Conservation (phyloP, 2,329 filamentous ascomycete genomes). For the Lachnellula hyalina region DNA sequence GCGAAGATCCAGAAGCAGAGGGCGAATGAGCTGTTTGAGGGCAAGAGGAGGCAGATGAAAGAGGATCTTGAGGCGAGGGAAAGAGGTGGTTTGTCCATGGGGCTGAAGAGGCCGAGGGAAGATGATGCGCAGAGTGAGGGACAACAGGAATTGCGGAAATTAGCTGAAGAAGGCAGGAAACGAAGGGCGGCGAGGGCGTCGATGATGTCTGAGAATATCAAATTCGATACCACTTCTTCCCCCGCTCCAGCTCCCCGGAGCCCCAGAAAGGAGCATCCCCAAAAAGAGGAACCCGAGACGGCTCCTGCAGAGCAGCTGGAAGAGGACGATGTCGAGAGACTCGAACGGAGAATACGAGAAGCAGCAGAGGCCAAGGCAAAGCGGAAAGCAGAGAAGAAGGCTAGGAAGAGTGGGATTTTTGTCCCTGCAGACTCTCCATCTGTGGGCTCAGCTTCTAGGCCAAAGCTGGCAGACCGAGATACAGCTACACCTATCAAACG, state of each 20-base stretch:
- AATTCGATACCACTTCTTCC: constrained; percentile 9
- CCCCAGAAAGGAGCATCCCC: constrained; percentile 9
- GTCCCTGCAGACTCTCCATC: constrained; percentile 23
- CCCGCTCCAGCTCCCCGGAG: constrained; percentile 17
- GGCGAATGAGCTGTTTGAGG: constrained; percentile 69
- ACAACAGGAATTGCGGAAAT: constrained; percentile 46
- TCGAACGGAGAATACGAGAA: constrained; percentile 41
- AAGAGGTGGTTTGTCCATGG: constrained; percentile 42
- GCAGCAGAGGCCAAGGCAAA: constrained; percentile 35
- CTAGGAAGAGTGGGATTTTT: constrained; percentile 33
- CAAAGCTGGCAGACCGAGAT: constrained; percentile 16
- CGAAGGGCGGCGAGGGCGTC: constrained; percentile 44
- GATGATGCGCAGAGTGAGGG: constrained; percentile 39
- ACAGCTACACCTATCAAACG: constrained; percentile 30
- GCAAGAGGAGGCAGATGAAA: constrained; percentile 68
- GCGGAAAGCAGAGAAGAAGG: constrained; percentile 33
- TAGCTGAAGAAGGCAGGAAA: constrained; percentile 48
- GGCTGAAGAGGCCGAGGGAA: constrained; percentile 54
- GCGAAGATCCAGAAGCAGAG: constrained; percentile 64
- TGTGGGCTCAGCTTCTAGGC: constrained; percentile 4
- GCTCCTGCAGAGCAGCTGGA: constrained; percentile 24
- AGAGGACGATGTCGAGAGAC: constrained; percentile 39
- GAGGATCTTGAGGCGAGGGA: constrained; percentile 83
- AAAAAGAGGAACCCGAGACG: not conserved
- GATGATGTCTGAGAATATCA: constrained; percentile 30